These are phyloP conservation scores for Asterionellopsis glacialis DNA, from an alignment of 108 stramenopile species.

Conservation along the genomic window DNA sequence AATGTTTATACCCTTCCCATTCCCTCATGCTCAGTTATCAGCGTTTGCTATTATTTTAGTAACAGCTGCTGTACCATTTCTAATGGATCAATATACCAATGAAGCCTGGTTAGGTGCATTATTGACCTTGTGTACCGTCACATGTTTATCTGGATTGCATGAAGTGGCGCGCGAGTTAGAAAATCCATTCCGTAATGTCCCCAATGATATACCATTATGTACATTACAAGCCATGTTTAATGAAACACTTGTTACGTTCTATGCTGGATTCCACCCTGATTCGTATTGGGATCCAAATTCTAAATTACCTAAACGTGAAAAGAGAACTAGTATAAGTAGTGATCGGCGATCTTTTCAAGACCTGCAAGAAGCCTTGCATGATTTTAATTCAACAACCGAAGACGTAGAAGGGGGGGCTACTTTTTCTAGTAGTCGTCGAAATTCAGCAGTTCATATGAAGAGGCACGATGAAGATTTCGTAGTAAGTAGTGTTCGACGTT, in stretches of 20 bases:
- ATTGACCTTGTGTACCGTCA: constrained; percentile 53
- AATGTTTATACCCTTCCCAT: constrained; percentile 72
- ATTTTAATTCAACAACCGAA: too few species aligned
- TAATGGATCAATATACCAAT: constrained; percentile 69
- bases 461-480: too few species aligned
- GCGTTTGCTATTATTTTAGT: constrained; percentile 49
- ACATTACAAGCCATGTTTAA: constrained; percentile 63
- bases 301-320: too few species aligned
- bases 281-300: constrained; percentile 21
- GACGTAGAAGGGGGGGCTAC: too few species aligned
- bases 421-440: too few species aligned
- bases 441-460: too few species aligned
- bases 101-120: constrained; percentile 37
- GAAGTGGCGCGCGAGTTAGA: constrained; percentile 57
- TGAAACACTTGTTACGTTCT: constrained; percentile 53
- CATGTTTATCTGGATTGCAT: constrained; percentile 26
- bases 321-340: too few species aligned
- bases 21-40: constrained; percentile 68
- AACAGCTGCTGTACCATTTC: constrained; percentile 41
- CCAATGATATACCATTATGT: constrained; percentile 69
- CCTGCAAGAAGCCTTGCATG: too few species aligned
- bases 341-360: too few species aligned
- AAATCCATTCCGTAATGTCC: constrained; percentile 52
- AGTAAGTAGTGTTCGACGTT: too few species aligned
- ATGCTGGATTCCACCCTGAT: constrained; percentile 63